Evolutionary conservation across 257 asterid species (phyloP).

Genomic region (Lycium barbarum): DNA sequence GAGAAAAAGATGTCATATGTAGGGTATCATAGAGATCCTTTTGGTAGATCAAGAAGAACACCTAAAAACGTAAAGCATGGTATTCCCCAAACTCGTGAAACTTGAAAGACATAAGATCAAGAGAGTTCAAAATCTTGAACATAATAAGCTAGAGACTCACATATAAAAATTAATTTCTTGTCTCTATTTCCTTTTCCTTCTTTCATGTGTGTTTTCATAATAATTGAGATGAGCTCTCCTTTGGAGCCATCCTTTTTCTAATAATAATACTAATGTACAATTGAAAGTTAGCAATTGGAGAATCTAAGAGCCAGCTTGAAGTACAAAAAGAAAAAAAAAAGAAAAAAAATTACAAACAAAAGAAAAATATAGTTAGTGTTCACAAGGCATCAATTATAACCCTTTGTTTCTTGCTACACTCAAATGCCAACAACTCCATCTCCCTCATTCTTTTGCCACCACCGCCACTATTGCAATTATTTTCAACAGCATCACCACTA

Average conservation of each 20-base stretch:
- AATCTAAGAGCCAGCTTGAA: neutral
- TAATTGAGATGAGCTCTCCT: constrained; percentile 26
- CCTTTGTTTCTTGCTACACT: constrained; percentile 32
- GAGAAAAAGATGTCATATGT: neutral
- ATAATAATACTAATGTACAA: constrained; percentile 23
- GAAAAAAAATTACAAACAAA: neutral
- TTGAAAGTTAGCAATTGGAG: neutral
- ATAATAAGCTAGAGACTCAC: neutral
- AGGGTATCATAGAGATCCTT: neutral
- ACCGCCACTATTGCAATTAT: neutral
- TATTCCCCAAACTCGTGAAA: neutral
- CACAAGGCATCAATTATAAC: constrained; percentile 26
- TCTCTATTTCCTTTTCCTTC: neutral
- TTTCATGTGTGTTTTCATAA: neutral
- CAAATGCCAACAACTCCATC: constrained; percentile 31
- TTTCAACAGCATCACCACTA: neutral
- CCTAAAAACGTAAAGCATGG: neutral
- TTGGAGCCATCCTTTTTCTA: neutral
- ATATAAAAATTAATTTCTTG: neutral
- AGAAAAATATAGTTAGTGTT: neutral
- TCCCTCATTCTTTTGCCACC: constrained; percentile 31
- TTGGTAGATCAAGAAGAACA: neutral
- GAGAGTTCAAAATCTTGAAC: neutral
- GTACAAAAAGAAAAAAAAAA: neutral
- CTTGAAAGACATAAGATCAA: neutral